These are phyloP conservation scores for Kitagawia praeruptora DNA, from an alignment of 129 eudicot species.

Conservation along the genomic window DNA sequence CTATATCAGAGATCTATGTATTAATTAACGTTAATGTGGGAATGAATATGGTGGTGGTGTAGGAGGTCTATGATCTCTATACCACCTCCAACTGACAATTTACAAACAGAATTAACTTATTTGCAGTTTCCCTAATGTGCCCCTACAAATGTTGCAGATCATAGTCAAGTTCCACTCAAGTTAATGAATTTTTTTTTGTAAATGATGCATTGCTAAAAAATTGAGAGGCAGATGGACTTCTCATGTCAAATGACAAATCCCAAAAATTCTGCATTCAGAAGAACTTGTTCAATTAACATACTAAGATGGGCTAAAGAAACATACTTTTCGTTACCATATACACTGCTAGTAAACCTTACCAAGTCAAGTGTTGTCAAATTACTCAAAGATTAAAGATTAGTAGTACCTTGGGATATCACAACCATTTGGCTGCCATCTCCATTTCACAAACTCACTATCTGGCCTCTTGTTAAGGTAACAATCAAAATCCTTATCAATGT, in stretches of 20 bases:
- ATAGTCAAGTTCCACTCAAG: not conserved
- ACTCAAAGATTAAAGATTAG: constrained; percentile 2
- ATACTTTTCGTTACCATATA: not conserved
- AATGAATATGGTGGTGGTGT: not conserved
- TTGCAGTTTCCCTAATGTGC: not conserved
- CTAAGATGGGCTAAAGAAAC: not conserved
- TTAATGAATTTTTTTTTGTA: not conserved
- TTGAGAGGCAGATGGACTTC: not conserved
- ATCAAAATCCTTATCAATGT: constrained; percentile 69
- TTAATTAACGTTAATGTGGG: not conserved
- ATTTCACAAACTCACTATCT: constrained; percentile 57
- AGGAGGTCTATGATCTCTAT: not conserved
- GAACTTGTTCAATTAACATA: not conserved
- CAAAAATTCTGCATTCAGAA: not conserved
- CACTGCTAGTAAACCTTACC: not conserved
- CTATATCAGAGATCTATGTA: not conserved
- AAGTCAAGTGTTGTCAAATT: not conserved
- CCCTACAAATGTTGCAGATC: not conserved
- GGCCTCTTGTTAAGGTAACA: constrained; percentile 85
- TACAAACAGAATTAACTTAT: not conserved
- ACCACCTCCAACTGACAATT: not conserved
- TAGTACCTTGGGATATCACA: constrained; percentile 82
- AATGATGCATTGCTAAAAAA: not conserved
- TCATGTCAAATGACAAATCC: not conserved
- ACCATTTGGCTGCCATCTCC: constrained; percentile 94